These are phyloP conservation scores for Silene noctiflora DNA, from an alignment of 179 eudicot genomes.

Conservation along the genomic window DNA sequence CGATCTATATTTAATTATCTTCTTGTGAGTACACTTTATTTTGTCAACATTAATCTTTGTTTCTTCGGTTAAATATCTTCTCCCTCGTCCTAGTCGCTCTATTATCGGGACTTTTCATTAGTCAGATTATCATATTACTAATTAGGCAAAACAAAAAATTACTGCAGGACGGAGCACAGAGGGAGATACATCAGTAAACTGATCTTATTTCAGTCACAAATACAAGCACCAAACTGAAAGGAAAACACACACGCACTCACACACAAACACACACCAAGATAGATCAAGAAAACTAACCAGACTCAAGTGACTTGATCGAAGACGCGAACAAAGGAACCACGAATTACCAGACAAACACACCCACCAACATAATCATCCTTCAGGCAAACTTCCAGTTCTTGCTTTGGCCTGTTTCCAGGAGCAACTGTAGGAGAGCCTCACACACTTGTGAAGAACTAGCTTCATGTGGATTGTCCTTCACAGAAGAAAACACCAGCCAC, in stretches of 20 bases:
- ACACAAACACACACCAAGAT: neutral
- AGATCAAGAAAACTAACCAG: neutral
- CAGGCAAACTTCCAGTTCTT: conserved; percentile 34
- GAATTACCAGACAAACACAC: too few relatives aligned
- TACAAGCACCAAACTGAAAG: neutral
- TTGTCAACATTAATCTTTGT: too few relatives aligned
- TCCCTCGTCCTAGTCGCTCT: too few relatives aligned
- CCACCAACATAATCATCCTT: neutral
- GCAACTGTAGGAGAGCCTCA: conserved; percentile 78
- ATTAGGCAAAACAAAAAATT: neutral
- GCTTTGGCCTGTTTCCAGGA: conserved; percentile 67
- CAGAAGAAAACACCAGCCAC: conserved; percentile 92
- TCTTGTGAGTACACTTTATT: too few relatives aligned
- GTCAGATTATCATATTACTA: neutral
- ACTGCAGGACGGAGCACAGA: neutral
- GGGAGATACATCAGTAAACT: neutral
- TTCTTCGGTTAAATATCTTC: too few relatives aligned
- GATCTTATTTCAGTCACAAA: neutral
- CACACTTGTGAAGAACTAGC: conserved; percentile 82
- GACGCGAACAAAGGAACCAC: too few relatives aligned
- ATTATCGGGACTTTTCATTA: too few relatives aligned
- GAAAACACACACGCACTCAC: neutral
- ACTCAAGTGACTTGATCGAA: neutral
- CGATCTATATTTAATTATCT: too few relatives aligned
- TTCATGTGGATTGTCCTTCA: conserved; percentile 59